Evolutionary conservation across 306 rosid species (phyloP), one percentile per base, ranked within the genome.

Genomic region (Arachis hypogaea): DNA sequence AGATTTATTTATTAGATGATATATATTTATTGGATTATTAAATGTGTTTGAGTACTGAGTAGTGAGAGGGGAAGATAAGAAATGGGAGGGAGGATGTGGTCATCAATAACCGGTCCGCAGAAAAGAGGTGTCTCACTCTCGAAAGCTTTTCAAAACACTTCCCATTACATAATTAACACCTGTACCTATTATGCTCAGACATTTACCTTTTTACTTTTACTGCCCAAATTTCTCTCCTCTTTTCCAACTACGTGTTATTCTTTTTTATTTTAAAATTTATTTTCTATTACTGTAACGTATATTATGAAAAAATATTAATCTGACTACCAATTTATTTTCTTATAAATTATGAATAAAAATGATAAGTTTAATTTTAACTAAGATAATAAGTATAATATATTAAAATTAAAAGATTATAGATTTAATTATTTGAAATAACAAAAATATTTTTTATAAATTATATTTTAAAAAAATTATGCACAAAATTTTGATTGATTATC

Each of bases 31-130:
- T 49, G 4, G 6, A 11, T 49, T 49, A 3, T 11, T 65, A 64
- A 62, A 54, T 58, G 11, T 64, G 50, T 57, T 49, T 50, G 46
- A 12, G 71, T 11, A 28, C 30, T 56, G 28, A 33, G 38, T 33
- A 33, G 38, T 2, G 8, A 8, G 8, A 44, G 57, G 1, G 52
- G 78, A 80, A 59, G 85, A 78, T 80, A 77, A 81, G 82, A 76
- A 66, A 58, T 42, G 12, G 77, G 84, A 66, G 72, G 74, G 82
- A 87, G 88, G 88, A 78, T 88, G 97, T 88, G 97, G 96, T 67
- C 96, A 88, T 89, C 81, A 87, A 91, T 87, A 77, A 78, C 78
- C 82, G 84, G 72, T 68, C 77, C 78, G 85, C 86, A 80, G 66
- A 80, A 86, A 82, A 84, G 73, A 85, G 78, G 52, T 70, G 91